Evolutionary conservation across 352 stramenopile genomes (phyloP), one percentile per base, ranked within the genome.

Genomic region (Globisporangium cylindrosporum): DNA sequence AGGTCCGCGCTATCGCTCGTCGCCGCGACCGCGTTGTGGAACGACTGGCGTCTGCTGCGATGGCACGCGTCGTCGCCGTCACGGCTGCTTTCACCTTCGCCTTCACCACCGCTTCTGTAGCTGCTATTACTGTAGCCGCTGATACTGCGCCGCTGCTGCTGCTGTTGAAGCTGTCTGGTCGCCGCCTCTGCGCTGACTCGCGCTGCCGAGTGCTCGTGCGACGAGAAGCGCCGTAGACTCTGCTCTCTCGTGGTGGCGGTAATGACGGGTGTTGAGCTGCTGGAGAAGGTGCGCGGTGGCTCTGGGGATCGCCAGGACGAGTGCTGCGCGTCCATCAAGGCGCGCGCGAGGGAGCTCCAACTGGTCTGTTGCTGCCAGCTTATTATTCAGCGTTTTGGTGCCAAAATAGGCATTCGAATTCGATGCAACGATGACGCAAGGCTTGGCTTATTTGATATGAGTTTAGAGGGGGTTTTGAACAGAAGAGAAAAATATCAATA

Each of bases 1-100:
- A 92, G 71, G 51, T 86, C 80, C 3, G 73, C 78, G 14, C 75
- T 77, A 22, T 77, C 74, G 18, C 66, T 67, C 22, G 76, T 71
- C 1, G 65, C 49, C 15, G 18, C 60, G 20, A 51, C 43, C n/a
- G 63, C 60, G 54, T 67, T 55, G 41, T 71, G 63, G 43, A 65
- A 51, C 15, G 66, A 70, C 43, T 64, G 51, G 55, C 62, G 53
- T 15, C 36, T 53, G 24, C 48, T 46, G 10, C 36, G 36, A 15
- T 27, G 49, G 3, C 2, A 38, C 9, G 27, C 27, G 2, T 24
- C 43, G 4, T 46, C 38, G 3, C 38, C 38, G 14, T 8, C 15
- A 48, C 15, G 15, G 10, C 14, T 18, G 14, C 14, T 15, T 14
- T 41, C 25, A 18, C 25, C 8, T 22, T 65, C 25, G 18, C 55